Evolutionary conservation across 257 asterid genomes (phyloP), one percentile per base, ranked within the genome.

Genomic region (Gynochthodes officinalis): DNA sequence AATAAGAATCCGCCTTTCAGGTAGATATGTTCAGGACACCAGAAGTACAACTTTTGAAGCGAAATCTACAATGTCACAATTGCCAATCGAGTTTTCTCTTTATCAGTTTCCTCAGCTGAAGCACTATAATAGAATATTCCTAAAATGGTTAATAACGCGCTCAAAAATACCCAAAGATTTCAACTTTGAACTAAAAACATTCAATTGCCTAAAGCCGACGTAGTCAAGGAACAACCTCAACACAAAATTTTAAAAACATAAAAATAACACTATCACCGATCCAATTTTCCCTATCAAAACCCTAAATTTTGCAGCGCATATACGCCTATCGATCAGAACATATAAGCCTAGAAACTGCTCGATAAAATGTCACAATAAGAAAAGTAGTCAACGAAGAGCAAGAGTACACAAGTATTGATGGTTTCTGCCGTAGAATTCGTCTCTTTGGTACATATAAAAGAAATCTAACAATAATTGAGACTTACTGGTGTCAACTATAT

Each of bases 401-500:
- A 27, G 11, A 14, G 1, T 19, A n/a, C 7, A 54, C n/a, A 23
- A 19, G 15, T 32, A 42, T 32, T 2, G 6, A 2, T 28, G 4
- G 42, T 7, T 18, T 30, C 0, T 30, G 15, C 25, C n/a, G 16
- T 23, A 23, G 14, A 60, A 5, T 14, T 60, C 21, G 4, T 35
- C 43, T 60, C 13, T 15, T 60, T 16, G 16, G 4, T 18, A 21
- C 23, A 50, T 7, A 50, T 19, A 60, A 60, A 60, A 58, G 9
- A 30, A 15, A 30, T 7, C 3, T 21, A n/a, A 40, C 5, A 23
- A 48, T 0, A 37, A 27, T 30, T 69, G 48, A 63, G 43, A 10
- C 55, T 58, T 30, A 46, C 42, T 37, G 42, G 98, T 93, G 43
- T 91, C 96, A 35, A 93, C 87, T 30, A 93, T 90, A 72, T 90